Evolutionary conservation across 805 yeast species (phyloP), one percentile per base, ranked within the genome.

Genomic region (Scheffersomyces ergatensis): DNA sequence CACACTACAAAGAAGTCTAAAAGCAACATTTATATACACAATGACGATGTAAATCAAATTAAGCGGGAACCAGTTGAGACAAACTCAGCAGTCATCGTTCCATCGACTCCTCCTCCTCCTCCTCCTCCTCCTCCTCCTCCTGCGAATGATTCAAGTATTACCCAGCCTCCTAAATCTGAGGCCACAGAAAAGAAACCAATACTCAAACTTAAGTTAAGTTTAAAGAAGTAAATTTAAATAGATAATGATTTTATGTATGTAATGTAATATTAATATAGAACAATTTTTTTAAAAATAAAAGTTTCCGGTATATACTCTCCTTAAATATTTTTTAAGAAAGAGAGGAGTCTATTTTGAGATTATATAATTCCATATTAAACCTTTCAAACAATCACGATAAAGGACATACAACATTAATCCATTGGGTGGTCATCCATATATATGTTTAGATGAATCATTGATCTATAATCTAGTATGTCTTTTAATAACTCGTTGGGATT

Each of bases 401-500:
- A n/a, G n/a, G n/a, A n/a, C n/a, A n/a, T n/a, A n/a, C n/a, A n/a
- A n/a, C n/a, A n/a, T n/a, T n/a, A n/a, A n/a, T n/a, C n/a, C n/a
- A n/a, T n/a, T n/a, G n/a, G n/a, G n/a, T n/a, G n/a, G n/a, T n/a
- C n/a, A n/a, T n/a, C n/a, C n/a, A n/a, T n/a, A n/a, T n/a, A n/a
- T n/a, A n/a, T n/a, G n/a, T n/a, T n/a, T n/a, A n/a, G n/a, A n/a
- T n/a, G n/a, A n/a, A n/a, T n/a, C n/a, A n/a, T n/a, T n/a, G n/a
- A n/a, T 33, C 14, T 21, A 15, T 19, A 17, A 17, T 21, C 14
- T 12, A 21, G 33, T 18, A 61, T 62, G 70, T 46, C 67, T 19
- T 58, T 53, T 44, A 60, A 54, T 37, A 60, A 55, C 36, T 58
- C 52, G 24, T 49, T 61, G 38, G 55, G 59, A 9, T 67, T 67